Evolutionary conservation across 441 rosid species (phyloP).

Genomic region (Euphorbia schlechtendalii): DNA sequence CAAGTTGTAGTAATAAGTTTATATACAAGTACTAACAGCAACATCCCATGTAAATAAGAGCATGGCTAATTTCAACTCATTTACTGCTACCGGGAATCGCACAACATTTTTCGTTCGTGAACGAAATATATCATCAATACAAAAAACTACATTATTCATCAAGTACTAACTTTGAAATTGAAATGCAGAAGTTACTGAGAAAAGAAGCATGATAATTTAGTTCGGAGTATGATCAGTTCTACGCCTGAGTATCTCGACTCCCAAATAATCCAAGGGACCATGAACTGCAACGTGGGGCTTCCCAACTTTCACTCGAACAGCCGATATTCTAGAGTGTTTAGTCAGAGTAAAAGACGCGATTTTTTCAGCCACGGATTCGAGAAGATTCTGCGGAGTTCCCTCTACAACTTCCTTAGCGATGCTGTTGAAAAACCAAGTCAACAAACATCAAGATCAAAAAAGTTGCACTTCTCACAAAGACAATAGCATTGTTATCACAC

Average conservation of each 20-base stretch:
- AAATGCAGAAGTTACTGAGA: neutral
- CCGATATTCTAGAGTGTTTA: constrained; percentile 40
- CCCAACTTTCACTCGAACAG: constrained; percentile 59
- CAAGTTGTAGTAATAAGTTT: no score
- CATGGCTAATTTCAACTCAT: no score
- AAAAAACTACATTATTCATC: neutral
- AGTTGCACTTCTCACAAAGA: no score
- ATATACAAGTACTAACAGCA: no score
- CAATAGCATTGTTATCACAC: no score
- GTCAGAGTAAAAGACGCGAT: constrained; percentile 50
- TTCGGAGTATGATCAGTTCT: constrained; percentile 11
- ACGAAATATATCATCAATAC: no score
- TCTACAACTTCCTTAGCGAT: constrained; percentile 59
- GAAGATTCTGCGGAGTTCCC: constrained; percentile 56
- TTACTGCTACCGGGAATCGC: no score
- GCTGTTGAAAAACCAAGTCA: constrained; percentile 32
- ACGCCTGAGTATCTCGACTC: constrained; percentile 67
- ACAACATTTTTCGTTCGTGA: no score
- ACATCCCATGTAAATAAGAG: no score
- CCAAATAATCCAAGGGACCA: constrained; percentile 62
- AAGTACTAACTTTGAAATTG: neutral
- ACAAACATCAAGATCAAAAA: no score
- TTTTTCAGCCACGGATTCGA: constrained; percentile 68
- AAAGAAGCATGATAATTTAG: no score
- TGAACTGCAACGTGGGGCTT: constrained; percentile 84